phyloP scores from a whole-genome alignment of 495 filamentous ascomycete genomes.

The Halenospora varia region DNA sequence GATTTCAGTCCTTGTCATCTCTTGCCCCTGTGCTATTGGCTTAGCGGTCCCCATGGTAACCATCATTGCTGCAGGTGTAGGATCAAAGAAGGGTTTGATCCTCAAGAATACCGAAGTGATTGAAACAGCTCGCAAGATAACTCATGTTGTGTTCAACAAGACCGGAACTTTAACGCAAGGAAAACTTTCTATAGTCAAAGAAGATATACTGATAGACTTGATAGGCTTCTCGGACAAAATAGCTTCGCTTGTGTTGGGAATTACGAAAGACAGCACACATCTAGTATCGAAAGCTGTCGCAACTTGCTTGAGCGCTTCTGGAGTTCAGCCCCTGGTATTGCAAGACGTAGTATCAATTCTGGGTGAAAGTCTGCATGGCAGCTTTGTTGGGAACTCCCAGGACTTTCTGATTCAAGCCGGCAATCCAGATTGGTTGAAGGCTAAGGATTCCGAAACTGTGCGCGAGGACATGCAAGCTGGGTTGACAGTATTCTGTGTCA shows the following conservation, averaged over 20 bases:
- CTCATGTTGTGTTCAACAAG: conserved; percentile 77
- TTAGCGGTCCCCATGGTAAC: conserved; percentile 81
- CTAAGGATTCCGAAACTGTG: conserved; percentile 33
- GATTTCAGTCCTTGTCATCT: conserved; percentile 72
- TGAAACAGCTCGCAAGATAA: conserved; percentile 57
- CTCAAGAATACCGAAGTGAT: conserved; percentile 63
- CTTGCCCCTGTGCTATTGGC: conserved; percentile 79
- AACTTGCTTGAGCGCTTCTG: conserved; percentile 39
- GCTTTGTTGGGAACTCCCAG: conserved; percentile 22
- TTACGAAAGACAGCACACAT: conserved; percentile 55
- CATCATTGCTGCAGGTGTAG: conserved; percentile 66
- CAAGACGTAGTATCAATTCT: conserved; percentile 52
- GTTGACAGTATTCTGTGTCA: conserved; percentile 61
- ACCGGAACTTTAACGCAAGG: conserved; percentile 73
- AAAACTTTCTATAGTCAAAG: conserved; percentile 44
- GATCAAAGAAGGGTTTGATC: conserved; percentile 62
- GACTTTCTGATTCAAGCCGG: conserved; percentile 49
- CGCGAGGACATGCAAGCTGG: conserved; percentile 30
- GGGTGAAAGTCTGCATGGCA: conserved; percentile 44
- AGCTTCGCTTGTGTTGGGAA: conserved; percentile 38
- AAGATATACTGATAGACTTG: too few species aligned
- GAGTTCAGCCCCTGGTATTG: conserved; percentile 20
- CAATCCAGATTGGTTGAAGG: conserved; percentile 63
- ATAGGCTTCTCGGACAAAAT: too few species aligned
- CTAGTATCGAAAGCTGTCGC: conserved; percentile 63